Base-by-base conservation (phyloP, 2,329 filamentous ascomycete species). In the Polychaeton citri region DNA sequence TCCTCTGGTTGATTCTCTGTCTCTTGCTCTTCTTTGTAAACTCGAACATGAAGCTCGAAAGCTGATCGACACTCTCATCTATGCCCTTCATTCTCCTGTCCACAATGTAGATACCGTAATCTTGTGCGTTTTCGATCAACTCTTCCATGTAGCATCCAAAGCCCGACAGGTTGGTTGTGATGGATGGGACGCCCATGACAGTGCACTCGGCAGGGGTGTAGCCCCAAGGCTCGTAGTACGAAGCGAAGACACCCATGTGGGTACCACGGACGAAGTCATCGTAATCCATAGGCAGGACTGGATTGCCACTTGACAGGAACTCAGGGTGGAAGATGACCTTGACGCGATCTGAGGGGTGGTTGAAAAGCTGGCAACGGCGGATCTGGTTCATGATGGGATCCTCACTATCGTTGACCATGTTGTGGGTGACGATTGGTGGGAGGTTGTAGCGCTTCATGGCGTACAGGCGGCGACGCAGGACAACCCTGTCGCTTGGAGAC, bases 121-220 rank as follows among this genome's bases (percentile, higher is more conserved):
- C 90, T 45, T 81, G 82, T 28, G 88, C 92, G 62, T 96, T 96
- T 63, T 96, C 88, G 47, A 98, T 96, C 48, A 96, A 66, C 62
- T 96, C 90, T 61, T 98, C 90, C 90, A 98, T 98, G 62, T 98
- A 96, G 63, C 90, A 96, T 34, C 90, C 90, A 53, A 98, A 98
- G 15, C 90, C 90, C 5, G 90, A 96, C 31, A 98, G 67, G 61
- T 98, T 98, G 19, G 88, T 96, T 8, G 90, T 96, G 62, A 98
- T 95, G 61, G 85, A 94, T 30, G 90, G 90, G 28, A 98, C 87
- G 50, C 90, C 90, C 90, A 96, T 96, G 43, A 96, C 90, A 0
- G 90, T 96, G 62, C 90, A 98, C 61, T 96, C 90, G 35, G 90
- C 88, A 0, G 88, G 90, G 2, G 90, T 98, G 63, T 98, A 98